Percentiles rank a stretch among this genome's conserved stretches.
phyloP scores from a whole-genome alignment of 768 basidiomycete species.

The Ramaria rubella region DNA sequence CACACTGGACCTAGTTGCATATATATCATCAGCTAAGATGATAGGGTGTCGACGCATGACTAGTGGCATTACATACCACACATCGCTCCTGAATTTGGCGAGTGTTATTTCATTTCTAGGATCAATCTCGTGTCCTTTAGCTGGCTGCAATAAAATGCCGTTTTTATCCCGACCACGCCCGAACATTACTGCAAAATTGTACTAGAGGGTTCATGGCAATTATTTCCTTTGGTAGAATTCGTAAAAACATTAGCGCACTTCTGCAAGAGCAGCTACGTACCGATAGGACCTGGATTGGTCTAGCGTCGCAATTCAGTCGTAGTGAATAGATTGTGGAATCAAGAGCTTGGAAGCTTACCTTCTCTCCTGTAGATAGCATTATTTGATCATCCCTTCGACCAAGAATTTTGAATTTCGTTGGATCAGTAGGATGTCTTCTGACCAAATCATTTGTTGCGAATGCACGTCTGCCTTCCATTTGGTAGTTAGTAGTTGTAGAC shows the following conservation, averaged over 20 bases:
- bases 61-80: not conserved
- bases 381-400: slow-evolving; percentile 25
- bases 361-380: slow-evolving; percentile 27
- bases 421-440: slow-evolving; percentile 33
- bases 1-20: not conserved
- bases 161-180: slow-evolving; percentile 35
- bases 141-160: slow-evolving; percentile 34
- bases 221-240: slow-evolving; percentile 32
- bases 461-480: too few species aligned
- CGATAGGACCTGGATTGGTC: slow-evolving; percentile 29
- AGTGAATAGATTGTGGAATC: not conserved
- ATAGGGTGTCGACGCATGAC: not conserved
- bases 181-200: slow-evolving; percentile 30
- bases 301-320: not conserved
- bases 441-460: slow-evolving; percentile 39
- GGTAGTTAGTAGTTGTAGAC: too few species aligned
- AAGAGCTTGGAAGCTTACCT: slow-evolving; percentile 15
- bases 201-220: slow-evolving; percentile 28
- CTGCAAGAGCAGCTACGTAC: slow-evolving; percentile 12
- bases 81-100: not conserved
- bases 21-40: not conserved
- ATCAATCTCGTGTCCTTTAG: not conserved
- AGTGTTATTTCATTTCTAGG: not conserved
- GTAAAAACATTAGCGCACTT: not conserved
- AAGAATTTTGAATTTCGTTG: slow-evolving; percentile 18